phyloP scores from a whole-genome alignment of 768 basidiomycete species.

The Chalciporus pseudorubinellus region DNA sequence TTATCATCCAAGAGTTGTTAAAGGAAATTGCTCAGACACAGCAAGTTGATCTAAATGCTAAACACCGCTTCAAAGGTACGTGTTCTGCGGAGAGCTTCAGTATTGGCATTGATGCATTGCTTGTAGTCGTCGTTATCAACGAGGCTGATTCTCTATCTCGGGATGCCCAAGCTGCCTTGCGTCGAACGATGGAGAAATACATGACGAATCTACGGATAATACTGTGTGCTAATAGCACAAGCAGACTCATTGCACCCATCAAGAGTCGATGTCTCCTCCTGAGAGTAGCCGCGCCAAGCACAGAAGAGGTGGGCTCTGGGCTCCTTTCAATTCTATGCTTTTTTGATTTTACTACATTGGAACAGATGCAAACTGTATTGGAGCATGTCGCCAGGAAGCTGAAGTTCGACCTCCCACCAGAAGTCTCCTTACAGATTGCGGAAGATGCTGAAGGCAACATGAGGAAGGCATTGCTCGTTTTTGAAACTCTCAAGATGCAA shows the following conservation, averaged over 20 bases:
- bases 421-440: slow-evolving; percentile 73
- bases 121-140: slow-evolving; percentile 92
- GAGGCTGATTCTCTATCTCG: slow-evolving; percentile 94
- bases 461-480: slow-evolving; percentile 89
- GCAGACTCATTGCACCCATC: slow-evolving; percentile 94
- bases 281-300: slow-evolving; percentile 84
- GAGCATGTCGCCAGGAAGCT: slow-evolving; percentile 77
- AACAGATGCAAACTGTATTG: slow-evolving; percentile 79
- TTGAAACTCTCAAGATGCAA: slow-evolving; percentile 97
- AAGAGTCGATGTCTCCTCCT: slow-evolving; percentile 92
- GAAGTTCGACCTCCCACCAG: slow-evolving; percentile 75
- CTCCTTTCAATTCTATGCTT: background rate
- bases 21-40: slow-evolving; percentile 99
- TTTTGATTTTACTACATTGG: background rate
- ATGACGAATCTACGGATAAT: slow-evolving; percentile 98
- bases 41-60: slow-evolving; percentile 93
- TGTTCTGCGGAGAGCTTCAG: background rate
- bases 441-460: slow-evolving; percentile 85
- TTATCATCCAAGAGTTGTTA: slow-evolving; percentile 93
- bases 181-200: slow-evolving; percentile 99
- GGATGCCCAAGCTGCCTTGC: slow-evolving; percentile 95
- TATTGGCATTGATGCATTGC: background rate
- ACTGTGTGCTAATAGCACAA: slow-evolving; percentile 93
- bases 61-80: slow-evolving; percentile 93
- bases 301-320: slow-evolving; percentile 60